Conservation (phyloP, 139 green algal species). For the Microglena sp. region DNA sequence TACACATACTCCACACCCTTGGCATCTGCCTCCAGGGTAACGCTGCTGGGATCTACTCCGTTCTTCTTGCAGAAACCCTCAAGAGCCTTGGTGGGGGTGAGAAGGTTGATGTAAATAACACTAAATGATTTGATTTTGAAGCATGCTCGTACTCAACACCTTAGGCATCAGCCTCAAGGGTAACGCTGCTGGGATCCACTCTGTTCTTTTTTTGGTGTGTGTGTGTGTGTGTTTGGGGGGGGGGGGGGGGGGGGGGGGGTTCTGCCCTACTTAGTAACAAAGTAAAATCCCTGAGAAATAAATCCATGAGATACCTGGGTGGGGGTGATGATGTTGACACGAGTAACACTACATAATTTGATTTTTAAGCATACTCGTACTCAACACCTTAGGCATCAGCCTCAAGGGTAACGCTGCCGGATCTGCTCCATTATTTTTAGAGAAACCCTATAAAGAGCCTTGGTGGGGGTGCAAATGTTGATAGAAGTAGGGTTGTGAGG, state of each 20-base stretch:
- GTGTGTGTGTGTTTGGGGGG: too few relatives aligned
- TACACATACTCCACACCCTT: slow-evolving; percentile 92
- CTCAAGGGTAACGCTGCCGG: slow-evolving; percentile 34
- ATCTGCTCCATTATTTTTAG: too few relatives aligned
- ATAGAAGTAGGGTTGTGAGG: too few relatives aligned
- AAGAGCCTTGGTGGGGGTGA: slow-evolving; percentile 76
- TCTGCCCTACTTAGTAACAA: too few relatives aligned
- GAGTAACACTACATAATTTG: too few relatives aligned
- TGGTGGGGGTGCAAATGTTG: too few relatives aligned
- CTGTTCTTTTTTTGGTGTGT: slow-evolving; percentile 86
- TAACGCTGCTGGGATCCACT: slow-evolving; percentile 34
- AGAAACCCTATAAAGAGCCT: too few relatives aligned
- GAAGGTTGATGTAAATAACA: slow-evolving; percentile 59
- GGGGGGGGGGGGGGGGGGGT: too few relatives aligned
- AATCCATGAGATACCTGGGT: slow-evolving; percentile 89
- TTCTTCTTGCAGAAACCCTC: slow-evolving; percentile 92
- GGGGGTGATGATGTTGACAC: slow-evolving; percentile 49
- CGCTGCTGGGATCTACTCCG: slow-evolving; percentile 33
- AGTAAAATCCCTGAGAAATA: too few relatives aligned
- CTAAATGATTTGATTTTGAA: too few relatives aligned
- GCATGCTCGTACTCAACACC: slow-evolving; percentile 88
- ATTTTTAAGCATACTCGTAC: slow-evolving; percentile 90
- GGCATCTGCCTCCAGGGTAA: slow-evolving; percentile 54
- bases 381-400: slow-evolving; percentile 81
- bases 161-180: slow-evolving; percentile 64